Conservation (phyloP, 306 rosid genomes). For the Dryas octopetala region DNA sequence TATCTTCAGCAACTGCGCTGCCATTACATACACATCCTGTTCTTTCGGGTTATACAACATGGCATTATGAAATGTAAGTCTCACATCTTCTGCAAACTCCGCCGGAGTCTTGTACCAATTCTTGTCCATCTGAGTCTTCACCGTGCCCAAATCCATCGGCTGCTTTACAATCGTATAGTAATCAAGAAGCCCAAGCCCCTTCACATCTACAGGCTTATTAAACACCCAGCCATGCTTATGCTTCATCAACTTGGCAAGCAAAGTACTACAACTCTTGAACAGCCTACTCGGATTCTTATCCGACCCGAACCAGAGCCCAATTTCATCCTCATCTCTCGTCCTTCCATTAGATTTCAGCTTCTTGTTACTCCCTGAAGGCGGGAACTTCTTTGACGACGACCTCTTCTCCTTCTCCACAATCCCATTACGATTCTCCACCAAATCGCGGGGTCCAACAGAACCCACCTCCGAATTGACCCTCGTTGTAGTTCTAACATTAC, state of each 20-base stretch:
- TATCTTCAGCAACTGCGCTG: constrained; percentile 64
- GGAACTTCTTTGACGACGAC: constrained; percentile 54
- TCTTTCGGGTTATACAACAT: constrained; percentile 83
- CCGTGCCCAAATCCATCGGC: constrained; percentile 95
- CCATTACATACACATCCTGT: constrained; percentile 89
- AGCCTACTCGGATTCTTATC: constrained; percentile 45
- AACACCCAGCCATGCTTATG: constrained; percentile 94
- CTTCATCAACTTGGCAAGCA: constrained; percentile 86
- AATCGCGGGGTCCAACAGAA: constrained; percentile 18
- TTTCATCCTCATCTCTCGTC: constrained; percentile 17
- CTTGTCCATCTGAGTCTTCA: constrained; percentile 63
- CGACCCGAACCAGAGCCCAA: constrained; percentile 39
- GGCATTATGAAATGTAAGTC: constrained; percentile 87
- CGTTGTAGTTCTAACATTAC: constrained; percentile 34
- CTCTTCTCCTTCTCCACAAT: constrained; percentile 53
- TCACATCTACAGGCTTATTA: constrained; percentile 77
- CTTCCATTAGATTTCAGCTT: constrained; percentile 46
- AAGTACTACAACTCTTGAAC: constrained; percentile 61
- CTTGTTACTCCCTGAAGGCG: constrained; percentile 49
- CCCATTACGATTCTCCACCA: constrained; percentile 45
- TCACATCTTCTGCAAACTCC: constrained; percentile 89
- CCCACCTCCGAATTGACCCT: constrained; percentile 32
- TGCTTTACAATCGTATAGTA: constrained; percentile 60
- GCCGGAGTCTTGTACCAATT: constrained; percentile 75
- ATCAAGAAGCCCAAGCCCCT: constrained; percentile 80